Conservation (phyloP, 768 basidiomycete genomes). For the Myochromella boudieri region DNA sequence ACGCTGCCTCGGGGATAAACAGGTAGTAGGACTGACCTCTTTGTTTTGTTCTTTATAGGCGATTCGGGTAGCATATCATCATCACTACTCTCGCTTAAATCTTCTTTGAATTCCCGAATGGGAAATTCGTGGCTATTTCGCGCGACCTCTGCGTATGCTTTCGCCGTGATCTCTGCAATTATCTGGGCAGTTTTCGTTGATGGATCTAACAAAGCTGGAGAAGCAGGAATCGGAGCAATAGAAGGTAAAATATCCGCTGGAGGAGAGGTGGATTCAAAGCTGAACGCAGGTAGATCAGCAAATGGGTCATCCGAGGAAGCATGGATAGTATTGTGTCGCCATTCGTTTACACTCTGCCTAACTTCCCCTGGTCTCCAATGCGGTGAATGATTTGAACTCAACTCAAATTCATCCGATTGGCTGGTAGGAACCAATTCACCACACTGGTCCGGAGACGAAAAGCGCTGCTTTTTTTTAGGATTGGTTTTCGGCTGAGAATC, state of each 20-base stretch:
- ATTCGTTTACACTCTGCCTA: conserved; percentile 40
- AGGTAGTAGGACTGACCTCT: conserved; percentile 7
- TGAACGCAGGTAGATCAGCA: conserved; percentile 1
- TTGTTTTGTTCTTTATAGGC: conserved; percentile 14
- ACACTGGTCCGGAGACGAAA: conserved; percentile 28
- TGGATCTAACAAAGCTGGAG: conserved; percentile 34
- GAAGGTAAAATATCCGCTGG: conserved; percentile 18
- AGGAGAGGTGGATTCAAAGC: conserved; percentile 18
- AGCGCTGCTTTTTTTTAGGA: conserved; percentile 37
- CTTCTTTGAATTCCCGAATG: conserved; percentile 36
- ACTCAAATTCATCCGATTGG: conserved; percentile 65
- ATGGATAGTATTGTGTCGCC: conserved; percentile 36
- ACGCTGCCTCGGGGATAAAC: background rate
- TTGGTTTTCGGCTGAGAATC: conserved; percentile 13
- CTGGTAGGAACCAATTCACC: conserved; percentile 56
- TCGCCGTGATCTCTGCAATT: conserved; percentile 66
- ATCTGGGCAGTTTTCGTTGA: conserved; percentile 52
- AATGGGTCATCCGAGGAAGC: conserved; percentile 11
- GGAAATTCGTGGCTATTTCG: conserved; percentile 45
- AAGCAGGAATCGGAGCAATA: conserved; percentile 23
- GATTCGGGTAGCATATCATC: conserved; percentile 34
- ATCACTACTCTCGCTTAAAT: conserved; percentile 53
- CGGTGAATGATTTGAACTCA: conserved; percentile 31
- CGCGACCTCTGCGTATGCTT: conserved; percentile 45
- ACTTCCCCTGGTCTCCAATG: conserved; percentile 27